These are phyloP conservation scores for Recurvomyces mirabilis DNA, from an alignment of 495 filamentous ascomycete genomes.

Conservation along the genomic window DNA sequence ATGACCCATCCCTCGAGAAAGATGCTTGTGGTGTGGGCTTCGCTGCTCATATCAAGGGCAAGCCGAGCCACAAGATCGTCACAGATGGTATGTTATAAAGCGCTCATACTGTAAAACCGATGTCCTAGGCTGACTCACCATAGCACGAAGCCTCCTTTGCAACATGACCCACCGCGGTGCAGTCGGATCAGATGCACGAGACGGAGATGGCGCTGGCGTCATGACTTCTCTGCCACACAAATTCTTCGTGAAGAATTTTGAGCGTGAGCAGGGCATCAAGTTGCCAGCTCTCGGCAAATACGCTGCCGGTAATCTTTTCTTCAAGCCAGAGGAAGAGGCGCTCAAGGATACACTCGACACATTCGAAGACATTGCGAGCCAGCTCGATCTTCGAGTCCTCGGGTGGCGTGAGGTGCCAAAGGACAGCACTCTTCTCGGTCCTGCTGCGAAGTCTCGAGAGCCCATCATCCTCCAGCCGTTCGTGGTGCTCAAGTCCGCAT, in stretches of 20 bases:
- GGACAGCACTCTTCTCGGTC: slow-evolving; percentile 86
- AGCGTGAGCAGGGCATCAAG: slow-evolving; percentile 71
- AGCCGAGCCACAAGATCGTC: slow-evolving; percentile 95
- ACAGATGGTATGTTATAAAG: slow-evolving; percentile 72
- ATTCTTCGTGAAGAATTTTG: slow-evolving; percentile 98
- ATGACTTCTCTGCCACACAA: slow-evolving; percentile 99
- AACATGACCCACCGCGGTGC: slow-evolving; percentile 99
- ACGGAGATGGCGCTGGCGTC: slow-evolving; percentile 95
- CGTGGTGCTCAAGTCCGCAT: slow-evolving; percentile 75
- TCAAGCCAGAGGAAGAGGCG: slow-evolving; percentile 87
- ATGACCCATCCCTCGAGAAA: slow-evolving; percentile 93
- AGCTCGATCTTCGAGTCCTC: slow-evolving; percentile 76
- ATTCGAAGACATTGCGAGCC: slow-evolving; percentile 86
- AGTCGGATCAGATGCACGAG: slow-evolving; percentile 92
- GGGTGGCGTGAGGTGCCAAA: slow-evolving; percentile 95
- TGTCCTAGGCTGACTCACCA: slow-evolving; percentile 7
- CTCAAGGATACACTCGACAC: slow-evolving; percentile 74
- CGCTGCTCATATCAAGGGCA: slow-evolving; percentile 96
- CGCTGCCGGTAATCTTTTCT: slow-evolving; percentile 95
- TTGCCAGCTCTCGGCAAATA: slow-evolving; percentile 88
- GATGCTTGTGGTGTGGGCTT: slow-evolving; percentile 99
- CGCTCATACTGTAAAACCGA: background rate
- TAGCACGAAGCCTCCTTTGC: slow-evolving; percentile 87
- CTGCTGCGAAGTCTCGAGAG: slow-evolving; percentile 86
- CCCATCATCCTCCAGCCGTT: slow-evolving; percentile 93